phyloP scores from a whole-genome alignment of 2,329 filamentous ascomycete species.

The Tolypocladium tropicale region DNA sequence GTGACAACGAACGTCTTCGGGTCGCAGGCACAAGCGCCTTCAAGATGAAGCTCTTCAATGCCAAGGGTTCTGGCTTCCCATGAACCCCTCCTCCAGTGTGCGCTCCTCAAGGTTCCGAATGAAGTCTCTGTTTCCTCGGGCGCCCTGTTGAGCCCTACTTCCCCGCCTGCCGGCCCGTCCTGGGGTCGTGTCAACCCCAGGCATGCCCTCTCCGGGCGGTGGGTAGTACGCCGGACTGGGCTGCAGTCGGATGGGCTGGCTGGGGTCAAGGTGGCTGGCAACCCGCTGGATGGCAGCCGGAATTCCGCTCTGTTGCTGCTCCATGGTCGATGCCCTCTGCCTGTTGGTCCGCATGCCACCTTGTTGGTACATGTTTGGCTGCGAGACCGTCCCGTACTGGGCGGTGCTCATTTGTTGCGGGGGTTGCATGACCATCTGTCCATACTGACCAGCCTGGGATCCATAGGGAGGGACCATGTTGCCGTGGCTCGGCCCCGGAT shows the following conservation, averaged over 20 bases:
- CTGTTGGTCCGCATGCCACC: conserved; percentile 60
- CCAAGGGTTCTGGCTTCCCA: conserved; percentile 53
- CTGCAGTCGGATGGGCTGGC: conserved; percentile 83
- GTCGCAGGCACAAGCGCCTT: background rate
- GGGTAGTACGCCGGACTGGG: conserved; percentile 97
- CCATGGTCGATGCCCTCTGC: conserved; percentile 91
- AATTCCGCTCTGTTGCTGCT: conserved; percentile 86
- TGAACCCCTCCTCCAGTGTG: conserved; percentile 86
- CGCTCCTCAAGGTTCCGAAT: conserved; percentile 91
- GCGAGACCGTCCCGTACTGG: conserved; percentile 48
- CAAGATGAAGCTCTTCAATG: conserved; percentile 42
- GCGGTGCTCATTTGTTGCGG: conserved; percentile 55
- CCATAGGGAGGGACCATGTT: conserved; percentile 65
- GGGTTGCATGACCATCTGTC: conserved; percentile 62
- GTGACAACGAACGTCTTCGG: background rate
- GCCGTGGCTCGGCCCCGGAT: conserved; percentile 37
- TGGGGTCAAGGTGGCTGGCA: conserved; percentile 91
- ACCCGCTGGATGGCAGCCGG: conserved; percentile 88
- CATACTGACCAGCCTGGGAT: conserved; percentile 59
- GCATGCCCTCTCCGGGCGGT: conserved; percentile 74
- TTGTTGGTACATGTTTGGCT: conserved; percentile 52
- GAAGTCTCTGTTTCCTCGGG: conserved; percentile 68
- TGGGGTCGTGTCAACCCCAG: conserved; percentile 48
- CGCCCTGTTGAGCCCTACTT: conserved; percentile 56
- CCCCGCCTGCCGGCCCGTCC: conserved; percentile 59